phyloP scores from a whole-genome alignment of 495 filamentous ascomycete genomes.

The Sabuloglossum arenarium region DNA sequence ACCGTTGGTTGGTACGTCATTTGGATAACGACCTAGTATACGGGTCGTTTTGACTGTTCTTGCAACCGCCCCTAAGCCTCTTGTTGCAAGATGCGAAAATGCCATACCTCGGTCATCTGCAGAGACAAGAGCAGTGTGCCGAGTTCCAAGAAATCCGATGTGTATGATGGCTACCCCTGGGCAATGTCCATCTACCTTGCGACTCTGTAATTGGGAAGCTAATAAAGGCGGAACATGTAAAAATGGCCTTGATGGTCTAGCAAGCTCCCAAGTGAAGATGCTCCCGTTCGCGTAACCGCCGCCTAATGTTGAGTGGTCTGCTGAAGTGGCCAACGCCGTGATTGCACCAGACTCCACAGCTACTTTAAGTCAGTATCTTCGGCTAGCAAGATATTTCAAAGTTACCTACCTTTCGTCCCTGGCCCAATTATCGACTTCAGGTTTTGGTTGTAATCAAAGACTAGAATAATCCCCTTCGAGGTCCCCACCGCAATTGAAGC shows the following conservation, averaged over 20 bases:
- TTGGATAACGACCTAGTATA: conserved; percentile 80
- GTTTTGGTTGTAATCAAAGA: conserved; percentile 94
- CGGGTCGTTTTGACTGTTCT: conserved; percentile 75
- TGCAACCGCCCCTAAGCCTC: conserved; percentile 70
- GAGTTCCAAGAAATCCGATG: conserved; percentile 82
- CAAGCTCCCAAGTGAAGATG: conserved; percentile 95
- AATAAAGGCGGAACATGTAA: conserved; percentile 67
- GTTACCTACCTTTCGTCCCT: conserved; percentile 65
- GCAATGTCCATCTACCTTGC: conserved; percentile 61
- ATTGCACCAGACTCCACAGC: conserved; percentile 81
- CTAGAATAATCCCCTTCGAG: conserved; percentile 76
- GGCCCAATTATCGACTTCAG: conserved; percentile 81
- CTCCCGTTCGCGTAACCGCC: conserved; percentile 74
- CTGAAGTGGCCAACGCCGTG: conserved; percentile 73
- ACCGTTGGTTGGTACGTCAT: conserved; percentile 27
- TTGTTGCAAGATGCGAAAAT: conserved; percentile 86
- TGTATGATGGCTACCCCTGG: conserved; percentile 59
- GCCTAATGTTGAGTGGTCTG: conserved; percentile 80
- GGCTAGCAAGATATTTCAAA: background rate
- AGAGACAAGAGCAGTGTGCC: conserved; percentile 94
- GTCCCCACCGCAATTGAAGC: conserved; percentile 82
- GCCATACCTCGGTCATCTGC: conserved; percentile 93
- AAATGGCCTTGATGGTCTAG: conserved; percentile 62
- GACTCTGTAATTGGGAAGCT: conserved; percentile 36
- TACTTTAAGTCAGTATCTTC: conserved; percentile 13